Base-by-base conservation (phyloP, 495 filamentous ascomycete genomes). In the Talaromyces thailandensis region DNA sequence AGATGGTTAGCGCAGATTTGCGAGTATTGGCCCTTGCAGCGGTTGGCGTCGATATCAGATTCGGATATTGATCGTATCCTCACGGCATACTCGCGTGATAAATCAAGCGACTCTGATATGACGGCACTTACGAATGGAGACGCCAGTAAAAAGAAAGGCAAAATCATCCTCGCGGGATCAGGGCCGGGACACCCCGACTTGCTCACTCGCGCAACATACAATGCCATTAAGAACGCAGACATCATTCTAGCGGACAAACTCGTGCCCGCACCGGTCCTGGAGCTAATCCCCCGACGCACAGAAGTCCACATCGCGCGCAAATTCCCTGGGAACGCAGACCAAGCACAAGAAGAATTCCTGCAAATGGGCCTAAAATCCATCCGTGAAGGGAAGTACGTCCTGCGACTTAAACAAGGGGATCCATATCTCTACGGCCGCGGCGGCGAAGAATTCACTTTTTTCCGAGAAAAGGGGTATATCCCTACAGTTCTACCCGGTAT, bases 1-100 rank as follows among this genome's bases (percentile, higher is more conserved):
- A 85, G 94, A 25, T 98, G 95, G 95, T 75, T 98, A 3, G 84
- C 88, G 18, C 94, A 98, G 70, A 93, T 98, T 18, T 98, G 95
- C 80, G 94, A 98, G 78, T 98, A 98, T 74, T 98, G 95, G 95
- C 93, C 94, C 1, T 79, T 98, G 23, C 84, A 84, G 51, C 85
- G 89, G 18, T 82, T 98, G 2, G 91, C 92, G 7, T 78, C 80
- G 28, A 86, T 98, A 59, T 85, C 83, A 12, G 90, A 96, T 68
- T 81, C 75, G 16, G 93, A 97, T 68, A 87, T 96, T 5, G 82
- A 89, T 6, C 69, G 75, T 21, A 83, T 96, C 18, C 77, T 96
- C 8, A 73, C 81, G 63, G 82, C 86, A 7, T 97, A 97, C 52
- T 70, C 71, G 16, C 62, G 71, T 51, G 65, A 68, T 66, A 35